Percentiles rank a stretch among this genome's conserved stretches.
Conservation (phyloP, 176 grass and related monocot genomes). For the Carex parvula region DNA sequence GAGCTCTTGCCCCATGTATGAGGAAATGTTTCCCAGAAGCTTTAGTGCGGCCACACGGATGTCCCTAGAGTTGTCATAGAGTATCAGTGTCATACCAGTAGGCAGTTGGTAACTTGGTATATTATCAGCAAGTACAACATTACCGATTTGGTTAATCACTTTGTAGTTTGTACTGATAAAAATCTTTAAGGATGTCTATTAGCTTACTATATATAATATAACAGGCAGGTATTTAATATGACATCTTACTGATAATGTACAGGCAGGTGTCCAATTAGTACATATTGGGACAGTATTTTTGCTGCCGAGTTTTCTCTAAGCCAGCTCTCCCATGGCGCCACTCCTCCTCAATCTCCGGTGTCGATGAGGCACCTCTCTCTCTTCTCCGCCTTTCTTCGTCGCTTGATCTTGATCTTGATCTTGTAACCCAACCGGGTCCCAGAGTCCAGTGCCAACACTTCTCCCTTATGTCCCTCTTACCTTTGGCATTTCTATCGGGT, state of each 20-base stretch:
- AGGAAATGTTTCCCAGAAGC: constrained; percentile 65
- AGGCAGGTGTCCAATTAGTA: background rate
- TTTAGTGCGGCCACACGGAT: constrained; percentile 69
- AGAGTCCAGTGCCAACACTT: background rate
- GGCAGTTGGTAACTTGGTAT: background rate
- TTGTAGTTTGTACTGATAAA: background rate
- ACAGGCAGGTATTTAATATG: background rate
- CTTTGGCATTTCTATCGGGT: constrained; percentile 28
- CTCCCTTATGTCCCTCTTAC: constrained; percentile 9
- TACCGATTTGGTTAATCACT: background rate
- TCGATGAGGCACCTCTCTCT: background rate
- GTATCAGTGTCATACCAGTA: background rate
- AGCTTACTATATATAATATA: background rate
- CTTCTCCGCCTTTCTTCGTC: constrained; percentile 16
- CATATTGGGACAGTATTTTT: no score
- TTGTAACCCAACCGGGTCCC: constrained; percentile 20
- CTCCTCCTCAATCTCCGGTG: constrained; percentile 3
- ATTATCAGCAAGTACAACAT: background rate
- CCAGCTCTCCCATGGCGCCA: constrained; percentile 1
- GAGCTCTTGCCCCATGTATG: constrained; percentile 66
- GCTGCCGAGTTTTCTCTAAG: background rate
- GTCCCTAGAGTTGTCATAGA: constrained; percentile 29
- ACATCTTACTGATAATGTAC: background rate
- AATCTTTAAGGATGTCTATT: background rate
- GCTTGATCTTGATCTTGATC: background rate